A percentile compares a stretch with the other conserved stretches of the same genome.
phyloP scores from a whole-genome alignment of 192 early-diverging fungal genomes.

The Haplosporangium gracile region DNA sequence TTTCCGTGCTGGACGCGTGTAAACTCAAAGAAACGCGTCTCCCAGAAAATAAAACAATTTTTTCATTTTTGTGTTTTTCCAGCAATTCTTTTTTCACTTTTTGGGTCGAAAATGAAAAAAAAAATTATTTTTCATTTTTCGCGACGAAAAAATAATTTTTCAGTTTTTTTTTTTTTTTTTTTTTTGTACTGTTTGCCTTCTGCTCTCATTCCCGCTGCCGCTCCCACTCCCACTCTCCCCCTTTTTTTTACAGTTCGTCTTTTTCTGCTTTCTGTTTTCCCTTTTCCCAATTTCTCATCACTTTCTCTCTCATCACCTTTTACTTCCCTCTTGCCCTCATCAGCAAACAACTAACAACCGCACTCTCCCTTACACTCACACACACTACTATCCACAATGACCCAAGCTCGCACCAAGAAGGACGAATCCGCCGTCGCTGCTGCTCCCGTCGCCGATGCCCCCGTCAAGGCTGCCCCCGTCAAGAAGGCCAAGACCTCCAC shows the following conservation, averaged over 20 bases:
- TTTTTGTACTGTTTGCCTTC: background rate
- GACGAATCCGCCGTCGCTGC: constrained; percentile 44
- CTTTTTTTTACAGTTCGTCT: constrained; percentile 10
- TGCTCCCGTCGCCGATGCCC: constrained; percentile 38
- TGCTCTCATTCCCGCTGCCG: background rate
- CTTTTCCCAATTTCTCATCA: background rate
- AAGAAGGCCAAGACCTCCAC: constrained; percentile 57
- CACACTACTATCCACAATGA: constrained; percentile 30
- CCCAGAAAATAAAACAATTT: background rate
- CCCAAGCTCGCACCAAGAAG: constrained; percentile 57
- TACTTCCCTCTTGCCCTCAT: background rate
- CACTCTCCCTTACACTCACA: background rate
- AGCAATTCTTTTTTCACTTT: background rate
- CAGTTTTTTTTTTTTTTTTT: background rate
- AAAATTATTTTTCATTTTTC: background rate
- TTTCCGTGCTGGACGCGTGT: background rate
- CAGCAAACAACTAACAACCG: background rate
- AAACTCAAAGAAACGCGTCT: background rate
- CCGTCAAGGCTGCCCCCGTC: constrained; percentile 40
- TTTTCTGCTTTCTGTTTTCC: constrained; percentile 8
- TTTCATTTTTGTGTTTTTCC: background rate
- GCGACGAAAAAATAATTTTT: background rate
- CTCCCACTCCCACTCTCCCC: background rate
- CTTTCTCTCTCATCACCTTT: constrained; percentile 8
- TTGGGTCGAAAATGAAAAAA: background rate